phyloP scores from a whole-genome alignment of 148 eudicot species.

The Rhododendron simsii region DNA sequence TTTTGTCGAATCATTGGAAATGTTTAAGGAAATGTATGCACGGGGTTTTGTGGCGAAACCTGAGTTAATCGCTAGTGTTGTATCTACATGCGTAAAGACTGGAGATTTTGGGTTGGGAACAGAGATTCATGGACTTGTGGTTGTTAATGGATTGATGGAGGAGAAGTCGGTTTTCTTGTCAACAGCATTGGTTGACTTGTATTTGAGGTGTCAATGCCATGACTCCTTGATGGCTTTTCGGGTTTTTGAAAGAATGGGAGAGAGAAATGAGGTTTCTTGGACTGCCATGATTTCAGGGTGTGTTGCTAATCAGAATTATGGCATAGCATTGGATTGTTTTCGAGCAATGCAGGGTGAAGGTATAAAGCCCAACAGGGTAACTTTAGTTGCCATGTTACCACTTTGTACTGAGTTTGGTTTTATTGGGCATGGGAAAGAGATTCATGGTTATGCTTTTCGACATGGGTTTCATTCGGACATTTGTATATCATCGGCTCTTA shows the following conservation, averaged over 20 bases:
- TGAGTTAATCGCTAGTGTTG: constrained; percentile 38
- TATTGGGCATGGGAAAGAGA: constrained; percentile 31
- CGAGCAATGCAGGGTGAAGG: constrained; percentile 33
- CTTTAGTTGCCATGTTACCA: constrained; percentile 39
- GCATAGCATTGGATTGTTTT: constrained; percentile 36
- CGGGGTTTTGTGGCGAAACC: constrained; percentile 38
- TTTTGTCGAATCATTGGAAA: constrained; percentile 18
- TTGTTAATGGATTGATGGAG: constrained; percentile 29
- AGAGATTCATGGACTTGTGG: constrained; percentile 38
- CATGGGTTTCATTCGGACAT: constrained; percentile 35
- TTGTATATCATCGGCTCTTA: constrained; percentile 32
- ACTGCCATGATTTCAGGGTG: constrained; percentile 48
- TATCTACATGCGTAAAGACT: constrained; percentile 22
- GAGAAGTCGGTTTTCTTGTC: constrained; percentile 28
- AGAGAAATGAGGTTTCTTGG: constrained; percentile 56
- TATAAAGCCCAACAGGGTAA: constrained; percentile 39
- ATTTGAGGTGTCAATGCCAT: constrained; percentile 17
- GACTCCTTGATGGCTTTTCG: constrained; percentile 29
- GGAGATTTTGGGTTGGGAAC: constrained; percentile 27
- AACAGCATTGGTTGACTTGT: constrained; percentile 43
- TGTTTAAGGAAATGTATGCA: constrained; percentile 39
- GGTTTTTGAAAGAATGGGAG: constrained; percentile 34
- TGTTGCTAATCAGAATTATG: constrained; percentile 21
- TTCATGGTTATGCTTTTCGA: constrained; percentile 47
- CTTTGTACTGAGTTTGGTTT: constrained; percentile 30